phyloP scores from a whole-genome alignment of 2,329 filamentous ascomycete species.

The Bipolaris gigantea region DNA sequence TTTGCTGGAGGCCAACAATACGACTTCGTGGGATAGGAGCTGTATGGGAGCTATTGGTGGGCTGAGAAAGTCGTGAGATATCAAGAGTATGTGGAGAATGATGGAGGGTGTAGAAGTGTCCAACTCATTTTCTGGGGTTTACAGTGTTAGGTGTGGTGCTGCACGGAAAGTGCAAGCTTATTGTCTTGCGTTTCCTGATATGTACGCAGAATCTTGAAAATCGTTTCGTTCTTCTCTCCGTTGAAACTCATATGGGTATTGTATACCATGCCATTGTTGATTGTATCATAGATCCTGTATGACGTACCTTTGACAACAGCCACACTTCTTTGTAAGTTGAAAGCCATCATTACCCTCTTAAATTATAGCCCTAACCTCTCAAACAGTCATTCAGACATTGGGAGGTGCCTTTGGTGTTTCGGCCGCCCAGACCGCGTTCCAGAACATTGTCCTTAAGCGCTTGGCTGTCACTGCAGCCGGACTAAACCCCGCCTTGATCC shows the following conservation, averaged over 20 bases:
- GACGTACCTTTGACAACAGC: constrained; percentile 45
- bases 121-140: too few relatives aligned
- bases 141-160: too few relatives aligned
- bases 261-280: constrained; percentile 13
- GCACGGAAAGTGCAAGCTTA: background rate
- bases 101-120: too few relatives aligned
- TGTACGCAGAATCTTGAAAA: background rate
- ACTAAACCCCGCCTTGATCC: constrained; percentile 22
- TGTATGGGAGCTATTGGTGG: too few relatives aligned
- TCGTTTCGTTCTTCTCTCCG: background rate
- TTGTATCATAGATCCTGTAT: constrained; percentile 21
- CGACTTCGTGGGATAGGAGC: too few relatives aligned
- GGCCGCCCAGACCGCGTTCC: constrained; percentile 47
- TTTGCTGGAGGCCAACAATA: too few relatives aligned
- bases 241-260: constrained; percentile 5
- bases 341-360: fast-evolving
- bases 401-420: constrained; percentile 48
- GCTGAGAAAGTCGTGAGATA: too few relatives aligned
- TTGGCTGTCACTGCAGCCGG: constrained; percentile 38
- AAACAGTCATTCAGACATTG: constrained; percentile 34
- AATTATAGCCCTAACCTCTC: background rate
- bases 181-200: background rate
- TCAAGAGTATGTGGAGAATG: too few relatives aligned
- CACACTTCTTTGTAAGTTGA: constrained; percentile 42
- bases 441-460: constrained; percentile 39